Evolutionary conservation across 352 stramenopile species (phyloP), one percentile per base, ranked within the genome.

Genomic region (Phytophthora idaei): DNA sequence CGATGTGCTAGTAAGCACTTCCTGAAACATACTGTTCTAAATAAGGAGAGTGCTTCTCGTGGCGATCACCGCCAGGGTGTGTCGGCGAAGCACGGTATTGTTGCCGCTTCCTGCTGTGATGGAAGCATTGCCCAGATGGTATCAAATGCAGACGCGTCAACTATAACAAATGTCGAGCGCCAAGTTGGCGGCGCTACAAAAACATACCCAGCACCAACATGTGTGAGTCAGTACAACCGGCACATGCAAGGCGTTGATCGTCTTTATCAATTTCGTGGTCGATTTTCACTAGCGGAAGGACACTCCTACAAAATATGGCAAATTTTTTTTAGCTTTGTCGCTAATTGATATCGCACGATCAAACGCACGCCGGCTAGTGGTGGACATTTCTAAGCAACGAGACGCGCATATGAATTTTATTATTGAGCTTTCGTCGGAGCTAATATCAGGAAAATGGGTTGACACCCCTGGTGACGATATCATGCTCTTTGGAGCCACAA

Each of bases 41-140:
- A 73, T 34, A 76, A 69, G 54, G 53, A n/a, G 5, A 6, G 28
- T 11, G 25, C 49, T 2, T 57, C 37, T 48, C 54, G 34, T 27
- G 50, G 47, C 31, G 34, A 59, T 49, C 55, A 28, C 2, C 54
- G 47, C 9, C 61, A 75, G 53, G 61, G 45, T 11, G 57, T 78
- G 4, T 68, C 45, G 11, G 39, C 27, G 12, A 25, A 67, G 6
- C 29, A 67, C 25, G 10, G 53, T 25, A 71, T 78, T 21, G 17
- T 61, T 14, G 67, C 50, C 12, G 66, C 62, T 3, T 76, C 62
- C 0, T 78, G 71, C 62, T 66, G 31, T 10, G 71, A 78, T 27
- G 59, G 71, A 2, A 69, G 34, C 21, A 50, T 21, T 21, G n/a
- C n/a, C n/a, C n/a, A n/a, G n/a, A n/a, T n/a, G n/a, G n/a, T n/a